These are phyloP conservation scores for Phytophthora lateralis DNA, from an alignment of 352 stramenopile genomes.

Conservation along the genomic window DNA sequence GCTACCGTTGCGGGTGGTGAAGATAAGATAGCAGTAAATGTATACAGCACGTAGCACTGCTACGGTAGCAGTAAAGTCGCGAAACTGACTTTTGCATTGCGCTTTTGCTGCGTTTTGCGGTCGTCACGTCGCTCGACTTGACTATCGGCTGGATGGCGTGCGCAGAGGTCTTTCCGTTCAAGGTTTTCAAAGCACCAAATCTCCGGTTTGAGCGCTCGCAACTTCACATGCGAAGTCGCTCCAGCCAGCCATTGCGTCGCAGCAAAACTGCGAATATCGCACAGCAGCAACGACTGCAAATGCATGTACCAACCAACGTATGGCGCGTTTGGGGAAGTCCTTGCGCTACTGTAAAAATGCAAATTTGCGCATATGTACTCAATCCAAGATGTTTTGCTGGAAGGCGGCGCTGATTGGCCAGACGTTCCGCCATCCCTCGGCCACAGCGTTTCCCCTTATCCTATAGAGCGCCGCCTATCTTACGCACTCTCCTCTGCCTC, in stretches of 20 bases:
- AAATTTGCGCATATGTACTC: conserved; percentile 6
- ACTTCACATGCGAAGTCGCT: not conserved
- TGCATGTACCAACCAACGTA: not conserved
- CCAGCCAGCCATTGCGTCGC: not conserved
- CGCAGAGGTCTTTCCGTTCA: conserved; percentile 25
- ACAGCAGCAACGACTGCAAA: conserved; percentile 5
- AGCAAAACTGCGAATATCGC: conserved; percentile 10
- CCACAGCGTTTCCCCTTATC: conserved; percentile 10
- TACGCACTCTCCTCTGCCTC: conserved; percentile 29
- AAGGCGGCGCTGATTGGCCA: conserved; percentile 17
- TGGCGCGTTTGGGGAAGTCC: too few species aligned
- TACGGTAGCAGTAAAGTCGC: not conserved
- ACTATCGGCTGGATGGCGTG: conserved; percentile 16
- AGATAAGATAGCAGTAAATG: too few species aligned
- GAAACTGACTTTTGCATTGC: not conserved
- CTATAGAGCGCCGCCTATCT: conserved; percentile 24
- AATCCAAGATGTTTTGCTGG: conserved; percentile 3
- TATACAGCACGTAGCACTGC: too few species aligned
- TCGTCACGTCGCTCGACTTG: conserved; percentile 16
- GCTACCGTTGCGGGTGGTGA: too few species aligned
- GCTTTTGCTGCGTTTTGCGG: conserved; percentile 3
- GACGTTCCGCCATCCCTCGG: conserved; percentile 8
- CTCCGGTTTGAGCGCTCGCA: conserved; percentile 1
- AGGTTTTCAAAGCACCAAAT: conserved; percentile 10
- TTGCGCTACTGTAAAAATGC: too few species aligned